Base-by-base conservation (phyloP, 495 filamentous ascomycete genomes). In the Xylaria nigripes region DNA sequence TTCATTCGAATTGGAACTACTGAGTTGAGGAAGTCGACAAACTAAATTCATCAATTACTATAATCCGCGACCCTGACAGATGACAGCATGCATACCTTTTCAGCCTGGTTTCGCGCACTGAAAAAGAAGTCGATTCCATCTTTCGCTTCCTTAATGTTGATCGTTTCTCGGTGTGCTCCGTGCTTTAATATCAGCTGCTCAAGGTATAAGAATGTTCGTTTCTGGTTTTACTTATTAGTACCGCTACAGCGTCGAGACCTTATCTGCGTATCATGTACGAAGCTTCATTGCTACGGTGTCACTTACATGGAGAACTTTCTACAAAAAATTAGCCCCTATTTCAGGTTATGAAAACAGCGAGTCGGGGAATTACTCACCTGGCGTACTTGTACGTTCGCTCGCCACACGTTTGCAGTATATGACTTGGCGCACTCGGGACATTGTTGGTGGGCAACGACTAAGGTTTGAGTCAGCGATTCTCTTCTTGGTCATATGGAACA, bases 121-220 rank as follows among this genome's bases (percentile, higher is more conserved):
- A 87, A 99, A 76, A 82, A 97, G 68, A 99, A 99, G 65, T 99
- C 94, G 43, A 99, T 80, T 18, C 94, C 94, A 62, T 95, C 85
- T 66, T 86, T 88, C 8, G 85, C 85, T 64, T 98, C 93, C 62
- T 94, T 95, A 69, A 98, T 97, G 68, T 96, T 97, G 67, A 95
- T 86, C 1, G 91, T 88, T 56, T 99, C 91, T 58, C 83, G 84
- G 67, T 99, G 93, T 2, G 92, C 93, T 25, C 81, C 80, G 64
- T 96, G 86, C 72, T 95, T 96, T 25, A 99, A 74, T 66, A 99
- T 95, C 23, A 97, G 76, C 71, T 99, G 94, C 62, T 99, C 94
- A 15, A 98, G 86, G 70, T 88, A 94, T 7, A 97, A 72, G 72
- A 99, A 97, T 5, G 93, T 97, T 57, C 94, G 80, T 77, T 99